Base-by-base conservation (phyloP, 805 yeast genomes). In the Yarrowia phangngaensis region DNA sequence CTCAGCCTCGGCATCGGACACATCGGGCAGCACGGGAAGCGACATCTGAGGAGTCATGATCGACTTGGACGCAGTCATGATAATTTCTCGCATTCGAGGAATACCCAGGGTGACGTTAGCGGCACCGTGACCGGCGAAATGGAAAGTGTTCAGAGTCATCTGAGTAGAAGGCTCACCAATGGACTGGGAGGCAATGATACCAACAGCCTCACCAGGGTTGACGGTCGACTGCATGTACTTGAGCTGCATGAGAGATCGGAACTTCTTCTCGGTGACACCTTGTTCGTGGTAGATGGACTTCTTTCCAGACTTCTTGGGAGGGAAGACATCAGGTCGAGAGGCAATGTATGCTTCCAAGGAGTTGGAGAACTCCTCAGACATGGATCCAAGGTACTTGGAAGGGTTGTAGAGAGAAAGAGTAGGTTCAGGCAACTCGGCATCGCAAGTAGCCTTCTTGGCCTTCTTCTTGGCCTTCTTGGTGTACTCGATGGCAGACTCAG, bases 91-190 rank as follows among this genome's bases (percentile, higher is more conserved):
- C 86, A 92, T 81, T 79, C 99, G 95, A 31, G 99, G 99, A 64
- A 92, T 92, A 84, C 99, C 99, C 61, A 92, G 75, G 0, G 99
- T 92, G 56, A 92, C 99, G 69, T 92, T 92, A 35, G 98, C 98
- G 52, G 98, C 99, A 79, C 99, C 99, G 71, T 94, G 98, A 66
- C 99, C 99, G 60, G 99, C 99, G 63, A 92, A 92, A 73, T 92
- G 95, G 86, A 86, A 86, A 36, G 95, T 86, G 67, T 86, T 86
- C 61, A 86, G 77, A 13, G 99, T 92, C 99, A 92, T 92, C 72
- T 92, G 99, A 3, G 99, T 92, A 4, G 97, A 87, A 45, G 99
- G 99, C 69, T 92, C 99, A 70, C 99, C 99, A 65, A 92, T 82
- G 49, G 97, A 88, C 70, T 92, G 97, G 16, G 97, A 84, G 6